Conservation (phyloP, 495 filamentous ascomycete species). For the Hypoxylon trugodes region DNA sequence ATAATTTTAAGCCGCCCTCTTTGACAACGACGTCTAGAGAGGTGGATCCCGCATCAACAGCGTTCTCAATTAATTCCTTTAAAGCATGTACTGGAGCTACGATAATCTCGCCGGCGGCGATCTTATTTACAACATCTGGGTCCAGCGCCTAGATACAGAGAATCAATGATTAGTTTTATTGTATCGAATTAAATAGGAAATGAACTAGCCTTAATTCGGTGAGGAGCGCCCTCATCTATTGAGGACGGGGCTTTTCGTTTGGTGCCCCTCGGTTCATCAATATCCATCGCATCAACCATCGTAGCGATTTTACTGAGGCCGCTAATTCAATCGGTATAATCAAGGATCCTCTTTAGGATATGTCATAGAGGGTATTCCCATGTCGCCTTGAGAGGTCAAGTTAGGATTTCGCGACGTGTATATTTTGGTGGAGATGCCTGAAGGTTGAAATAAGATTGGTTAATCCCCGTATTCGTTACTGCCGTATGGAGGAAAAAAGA, state of each 20-base stretch:
- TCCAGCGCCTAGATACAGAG: constrained; percentile 72
- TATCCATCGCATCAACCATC: constrained; percentile 58
- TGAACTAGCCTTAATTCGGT: constrained; percentile 69
- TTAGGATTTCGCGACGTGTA: not conserved
- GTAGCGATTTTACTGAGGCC: constrained; percentile 34
- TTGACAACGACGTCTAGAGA: constrained; percentile 91
- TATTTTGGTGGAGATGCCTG: not conserved
- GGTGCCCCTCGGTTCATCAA: constrained; percentile 61
- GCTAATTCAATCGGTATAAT: not conserved
- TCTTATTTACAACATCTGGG: constrained; percentile 97
- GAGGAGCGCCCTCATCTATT: constrained; percentile 62
- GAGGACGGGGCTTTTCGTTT: constrained; percentile 65
- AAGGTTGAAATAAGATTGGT: not conserved
- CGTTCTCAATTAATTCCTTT: constrained; percentile 97
- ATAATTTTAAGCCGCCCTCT: constrained; percentile 94
- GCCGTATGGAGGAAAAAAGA: too few species aligned
- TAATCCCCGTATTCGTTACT: too few species aligned
- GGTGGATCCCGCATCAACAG: constrained; percentile 95
- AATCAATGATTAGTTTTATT: constrained; percentile 21
- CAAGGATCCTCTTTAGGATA: not conserved
- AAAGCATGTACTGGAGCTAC: constrained; percentile 96
- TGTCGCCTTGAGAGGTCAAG: not conserved
- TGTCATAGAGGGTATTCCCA: constrained; percentile 3
- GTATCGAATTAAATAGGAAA: not conserved
- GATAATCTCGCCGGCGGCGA: constrained; percentile 99